phyloP scores from a whole-genome alignment of 805 yeast species.

The Zygotorulaspora sp. region DNA sequence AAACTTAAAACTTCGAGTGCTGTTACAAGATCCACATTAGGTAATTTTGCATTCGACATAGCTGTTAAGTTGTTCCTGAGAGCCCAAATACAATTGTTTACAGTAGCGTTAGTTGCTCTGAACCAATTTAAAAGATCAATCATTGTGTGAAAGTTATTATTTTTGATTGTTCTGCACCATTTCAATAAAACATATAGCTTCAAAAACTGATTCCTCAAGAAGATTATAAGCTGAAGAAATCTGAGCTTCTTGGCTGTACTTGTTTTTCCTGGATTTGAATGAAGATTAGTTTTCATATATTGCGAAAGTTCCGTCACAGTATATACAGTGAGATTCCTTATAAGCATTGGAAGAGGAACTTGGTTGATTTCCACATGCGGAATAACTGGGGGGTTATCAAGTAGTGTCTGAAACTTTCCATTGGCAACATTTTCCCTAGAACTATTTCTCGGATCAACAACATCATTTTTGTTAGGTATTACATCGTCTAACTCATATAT shows the following conservation, averaged over 20 bases:
- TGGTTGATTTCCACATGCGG: conserved; percentile 38
- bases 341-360: conserved; percentile 30
- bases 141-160: conserved; percentile 64
- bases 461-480: not conserved
- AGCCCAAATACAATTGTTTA: conserved; percentile 57
- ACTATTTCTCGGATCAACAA: not conserved
- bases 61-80: conserved; percentile 56
- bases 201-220: conserved; percentile 75
- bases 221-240: conserved; percentile 63
- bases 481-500: conserved; percentile 4
- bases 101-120: conserved; percentile 69
- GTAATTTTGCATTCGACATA: conserved; percentile 83
- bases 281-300: conserved; percentile 32
- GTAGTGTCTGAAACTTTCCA: not conserved
- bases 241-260: conserved; percentile 55
- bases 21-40: conserved; percentile 85
- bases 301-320: conserved; percentile 34
- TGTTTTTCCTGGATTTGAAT: conserved; percentile 20
- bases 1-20: conserved; percentile 77
- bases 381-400: conserved; percentile 21
- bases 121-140: conserved; percentile 89
- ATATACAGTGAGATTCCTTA: conserved; percentile 32
- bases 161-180: conserved; percentile 67
- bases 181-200: conserved; percentile 80
- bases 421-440: not conserved